Percentiles rank a stretch among this genome's conserved stretches.
These are phyloP conservation scores for Lichtheimia corymbifera DNA, from an alignment of 371 early-diverging fungal genomes.

Conservation along the genomic window DNA sequence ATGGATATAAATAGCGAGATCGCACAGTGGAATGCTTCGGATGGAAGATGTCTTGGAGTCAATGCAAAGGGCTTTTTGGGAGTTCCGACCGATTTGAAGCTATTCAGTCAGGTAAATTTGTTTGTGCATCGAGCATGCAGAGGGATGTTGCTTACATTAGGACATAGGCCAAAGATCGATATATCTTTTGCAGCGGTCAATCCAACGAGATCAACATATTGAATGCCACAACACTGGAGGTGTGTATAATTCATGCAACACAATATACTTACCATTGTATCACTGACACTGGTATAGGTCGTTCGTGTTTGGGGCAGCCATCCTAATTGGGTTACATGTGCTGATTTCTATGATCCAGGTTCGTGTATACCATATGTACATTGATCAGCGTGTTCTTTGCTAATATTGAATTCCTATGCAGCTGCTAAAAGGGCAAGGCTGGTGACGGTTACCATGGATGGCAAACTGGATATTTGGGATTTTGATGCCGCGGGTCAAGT, in stretches of 20 bases:
- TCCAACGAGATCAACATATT: slow-evolving; percentile 48
- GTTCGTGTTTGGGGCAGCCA: slow-evolving; percentile 72
- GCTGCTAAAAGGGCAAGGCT: slow-evolving; percentile 25
- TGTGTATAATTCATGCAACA: slow-evolving; percentile 10
- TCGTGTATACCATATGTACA: not conserved
- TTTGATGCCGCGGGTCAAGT: slow-evolving; percentile 45
- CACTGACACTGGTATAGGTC: slow-evolving; percentile 26
- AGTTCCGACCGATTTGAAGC: slow-evolving; percentile 51
- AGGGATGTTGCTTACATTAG: not conserved
- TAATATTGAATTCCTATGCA: not conserved
- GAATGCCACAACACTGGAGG: slow-evolving; percentile 52
- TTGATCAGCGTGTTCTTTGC: not conserved
- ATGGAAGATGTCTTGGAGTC: slow-evolving; percentile 71
- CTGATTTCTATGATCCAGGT: slow-evolving; percentile 62
- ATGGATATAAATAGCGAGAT: slow-evolving; percentile 52
- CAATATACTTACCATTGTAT: not conserved
- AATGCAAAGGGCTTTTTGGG: slow-evolving; percentile 63
- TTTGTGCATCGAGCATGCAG: not conserved
- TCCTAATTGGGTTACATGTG: slow-evolving; percentile 65
- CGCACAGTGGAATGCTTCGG: slow-evolving; percentile 70
- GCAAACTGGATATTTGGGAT: slow-evolving; percentile 50
- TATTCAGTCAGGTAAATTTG: slow-evolving; percentile 28
- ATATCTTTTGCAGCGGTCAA: slow-evolving; percentile 50
- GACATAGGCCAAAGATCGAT: slow-evolving; percentile 29
- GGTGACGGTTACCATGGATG: slow-evolving; percentile 47